Percentiles rank a stretch among this genome's conserved stretches.
Conservation (phyloP, 73 alveolate genomes). For the Paramecium primaurelia region DNA sequence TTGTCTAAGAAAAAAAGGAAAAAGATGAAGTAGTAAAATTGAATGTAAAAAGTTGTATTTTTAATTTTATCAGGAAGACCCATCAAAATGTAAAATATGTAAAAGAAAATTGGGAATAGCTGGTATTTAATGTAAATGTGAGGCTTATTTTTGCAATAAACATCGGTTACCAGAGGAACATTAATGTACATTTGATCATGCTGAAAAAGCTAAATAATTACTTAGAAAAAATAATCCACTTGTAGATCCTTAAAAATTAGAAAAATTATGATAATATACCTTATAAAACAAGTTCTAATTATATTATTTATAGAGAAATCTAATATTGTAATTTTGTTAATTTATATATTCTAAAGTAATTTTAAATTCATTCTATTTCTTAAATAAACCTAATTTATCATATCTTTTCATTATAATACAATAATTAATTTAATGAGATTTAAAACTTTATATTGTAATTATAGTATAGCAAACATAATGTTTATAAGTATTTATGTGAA, state of each 20-base stretch:
- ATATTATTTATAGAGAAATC: neutral
- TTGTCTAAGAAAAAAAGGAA: neutral
- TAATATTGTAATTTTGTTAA: neutral
- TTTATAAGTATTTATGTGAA: no score
- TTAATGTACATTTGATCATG: conserved; percentile 55
- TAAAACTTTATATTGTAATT: no score
- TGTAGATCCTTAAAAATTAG: conserved; percentile 21
- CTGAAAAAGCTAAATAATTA: conserved; percentile 44
- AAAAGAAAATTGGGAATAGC: conserved; percentile 49
- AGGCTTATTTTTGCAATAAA: conserved; percentile 26
- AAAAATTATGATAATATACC: neutral
- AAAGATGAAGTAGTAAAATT: neutral
- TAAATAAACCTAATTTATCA: no score
- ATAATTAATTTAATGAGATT: no score
- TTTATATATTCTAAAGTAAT: no score
- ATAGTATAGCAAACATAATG: no score
- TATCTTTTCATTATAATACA: no score
- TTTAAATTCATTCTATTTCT: neutral
- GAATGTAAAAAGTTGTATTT: neutral
- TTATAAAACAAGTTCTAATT: neutral
- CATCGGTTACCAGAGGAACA: conserved; percentile 62
- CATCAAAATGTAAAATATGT: conserved; percentile 55
- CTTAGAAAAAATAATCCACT: conserved; percentile 59
- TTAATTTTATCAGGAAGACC: conserved; percentile 21
- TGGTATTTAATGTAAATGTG: conserved; percentile 55